Percentiles rank a stretch among this genome's conserved stretches.
phyloP scores from a whole-genome alignment of 1,284 basidiomycete genomes.

The Cutaneotrichosporon dermatis region DNA sequence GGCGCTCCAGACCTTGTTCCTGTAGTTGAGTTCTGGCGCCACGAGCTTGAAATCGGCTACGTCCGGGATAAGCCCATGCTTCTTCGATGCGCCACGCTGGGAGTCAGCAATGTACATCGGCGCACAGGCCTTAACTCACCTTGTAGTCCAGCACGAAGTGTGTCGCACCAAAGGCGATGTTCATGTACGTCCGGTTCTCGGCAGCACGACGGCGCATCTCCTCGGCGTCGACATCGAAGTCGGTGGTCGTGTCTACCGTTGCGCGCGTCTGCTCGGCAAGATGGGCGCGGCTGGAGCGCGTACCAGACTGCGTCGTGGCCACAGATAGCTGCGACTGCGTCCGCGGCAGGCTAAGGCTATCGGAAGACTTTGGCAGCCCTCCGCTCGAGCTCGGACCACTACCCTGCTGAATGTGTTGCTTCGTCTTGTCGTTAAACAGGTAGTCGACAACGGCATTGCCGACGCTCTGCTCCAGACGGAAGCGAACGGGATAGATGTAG shows the following conservation, averaged over 20 bases:
- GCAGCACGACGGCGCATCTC: constrained; percentile 51
- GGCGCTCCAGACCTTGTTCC: constrained; percentile 82
- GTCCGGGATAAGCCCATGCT: constrained; percentile 36
- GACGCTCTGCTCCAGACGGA: constrained; percentile 79
- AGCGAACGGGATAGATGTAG: constrained; percentile 76
- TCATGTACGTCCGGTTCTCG: constrained; percentile 64
- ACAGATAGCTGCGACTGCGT: neutral
- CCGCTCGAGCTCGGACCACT: neutral
- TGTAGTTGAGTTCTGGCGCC: constrained; percentile 63
- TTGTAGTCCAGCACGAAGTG: constrained; percentile 52
- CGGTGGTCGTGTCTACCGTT: neutral
- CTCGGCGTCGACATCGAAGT: constrained; percentile 32
- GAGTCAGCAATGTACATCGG: neutral
- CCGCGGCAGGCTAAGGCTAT: neutral
- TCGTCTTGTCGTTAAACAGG: constrained; percentile 55
- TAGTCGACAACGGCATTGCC: constrained; percentile 85
- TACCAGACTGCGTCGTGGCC: neutral
- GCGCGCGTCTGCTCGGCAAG: no score
- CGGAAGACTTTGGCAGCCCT: neutral
- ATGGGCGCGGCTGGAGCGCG: neutral
- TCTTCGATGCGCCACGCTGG: constrained; percentile 51
- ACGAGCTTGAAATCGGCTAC: constrained; percentile 55
- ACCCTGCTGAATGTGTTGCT: neutral
- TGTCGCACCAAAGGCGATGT: constrained; percentile 66
- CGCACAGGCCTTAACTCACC: constrained; percentile 28